Evolutionary conservation across 371 early-diverging fungal species (phyloP).

Genomic region (Capniomyces stellatus): DNA sequence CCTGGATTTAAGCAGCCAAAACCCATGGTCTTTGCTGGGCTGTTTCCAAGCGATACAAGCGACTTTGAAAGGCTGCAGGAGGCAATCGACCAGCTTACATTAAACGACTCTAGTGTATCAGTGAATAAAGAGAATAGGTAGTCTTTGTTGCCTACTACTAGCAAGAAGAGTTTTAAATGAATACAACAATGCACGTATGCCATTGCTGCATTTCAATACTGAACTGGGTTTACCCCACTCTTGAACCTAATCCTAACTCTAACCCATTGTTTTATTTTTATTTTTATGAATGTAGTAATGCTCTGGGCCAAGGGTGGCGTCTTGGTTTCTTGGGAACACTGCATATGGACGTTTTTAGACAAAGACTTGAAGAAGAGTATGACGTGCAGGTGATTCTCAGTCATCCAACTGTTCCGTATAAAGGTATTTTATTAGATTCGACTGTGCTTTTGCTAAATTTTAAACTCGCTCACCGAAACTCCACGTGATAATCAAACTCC

Average conservation of each 20-base stretch:
- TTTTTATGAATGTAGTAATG: slow-evolving; percentile 23
- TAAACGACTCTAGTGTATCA: slow-evolving; percentile 86
- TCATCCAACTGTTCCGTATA: slow-evolving; percentile 83
- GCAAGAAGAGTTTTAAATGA: slow-evolving; percentile 12
- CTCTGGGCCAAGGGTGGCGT: slow-evolving; percentile 92
- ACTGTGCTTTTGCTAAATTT: too few relatives aligned
- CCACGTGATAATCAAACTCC: not conserved
- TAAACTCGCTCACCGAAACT: too few relatives aligned
- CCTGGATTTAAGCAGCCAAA: slow-evolving; percentile 88
- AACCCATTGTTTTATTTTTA: too few relatives aligned
- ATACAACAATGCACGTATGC: not conserved
- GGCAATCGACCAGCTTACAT: slow-evolving; percentile 72
- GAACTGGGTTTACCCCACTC: too few relatives aligned
- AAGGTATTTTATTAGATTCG: too few relatives aligned
- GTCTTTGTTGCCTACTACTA: not conserved
- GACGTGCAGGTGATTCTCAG: slow-evolving; percentile 80
- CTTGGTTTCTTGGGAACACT: slow-evolving; percentile 90
- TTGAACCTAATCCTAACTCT: too few relatives aligned
- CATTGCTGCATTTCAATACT: too few relatives aligned
- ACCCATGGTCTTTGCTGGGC: slow-evolving; percentile 72
- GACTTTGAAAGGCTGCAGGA: slow-evolving; percentile 79
- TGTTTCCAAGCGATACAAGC: slow-evolving; percentile 78
- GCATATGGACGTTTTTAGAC: slow-evolving; percentile 95
- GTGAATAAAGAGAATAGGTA: slow-evolving; percentile 66
- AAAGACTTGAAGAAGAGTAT: slow-evolving; percentile 89